Percentiles rank a stretch among this genome's conserved stretches.
Evolutionary conservation across 2,329 filamentous ascomycete genomes (phyloP).

Genomic region (Pseudodiploospora longispora): DNA sequence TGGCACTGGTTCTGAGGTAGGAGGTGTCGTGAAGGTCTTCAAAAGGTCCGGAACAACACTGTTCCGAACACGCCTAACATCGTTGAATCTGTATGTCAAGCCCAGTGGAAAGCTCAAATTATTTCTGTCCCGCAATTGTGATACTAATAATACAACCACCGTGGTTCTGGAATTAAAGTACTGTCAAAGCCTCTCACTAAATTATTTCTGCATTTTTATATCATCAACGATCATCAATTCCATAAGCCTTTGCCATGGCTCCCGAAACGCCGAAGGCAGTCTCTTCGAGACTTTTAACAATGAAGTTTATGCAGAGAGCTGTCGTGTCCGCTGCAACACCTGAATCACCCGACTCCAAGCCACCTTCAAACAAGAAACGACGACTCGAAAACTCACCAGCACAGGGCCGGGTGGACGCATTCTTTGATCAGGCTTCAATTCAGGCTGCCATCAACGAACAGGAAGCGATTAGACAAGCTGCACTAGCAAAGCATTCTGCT

Average conservation of each 20-base stretch:
- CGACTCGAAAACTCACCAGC: slow-evolving; percentile 36
- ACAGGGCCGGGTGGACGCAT: slow-evolving; percentile 27
- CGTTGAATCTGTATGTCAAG: too few relatives aligned
- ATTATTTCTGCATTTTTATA: not conserved
- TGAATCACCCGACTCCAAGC: slow-evolving; percentile 38
- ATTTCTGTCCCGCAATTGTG: too few relatives aligned
- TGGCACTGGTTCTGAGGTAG: too few relatives aligned
- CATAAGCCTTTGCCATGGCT: slow-evolving; percentile 25
- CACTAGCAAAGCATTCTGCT: slow-evolving; percentile 53
- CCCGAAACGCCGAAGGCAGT: slow-evolving; percentile 56
- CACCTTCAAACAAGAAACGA: slow-evolving; percentile 54
- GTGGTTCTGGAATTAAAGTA: too few relatives aligned
- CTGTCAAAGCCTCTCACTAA: too few relatives aligned
- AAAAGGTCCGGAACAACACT: too few relatives aligned
- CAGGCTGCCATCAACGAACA: slow-evolving; percentile 58
- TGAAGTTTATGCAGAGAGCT: slow-evolving; percentile 97
- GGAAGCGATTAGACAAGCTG: slow-evolving; percentile 55
- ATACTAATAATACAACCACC: too few relatives aligned
- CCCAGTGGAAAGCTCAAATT: too few relatives aligned
- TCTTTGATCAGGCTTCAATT: slow-evolving; percentile 51
- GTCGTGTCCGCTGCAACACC: slow-evolving; percentile 49
- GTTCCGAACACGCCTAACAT: too few relatives aligned
- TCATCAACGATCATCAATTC: too few relatives aligned
- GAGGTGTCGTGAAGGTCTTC: too few relatives aligned
- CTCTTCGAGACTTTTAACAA: slow-evolving; percentile 82